Evolutionary conservation across 1,284 basidiomycete species (phyloP), one percentile per base, ranked within the genome.

Genomic region (Ceratobasidium sp.): DNA sequence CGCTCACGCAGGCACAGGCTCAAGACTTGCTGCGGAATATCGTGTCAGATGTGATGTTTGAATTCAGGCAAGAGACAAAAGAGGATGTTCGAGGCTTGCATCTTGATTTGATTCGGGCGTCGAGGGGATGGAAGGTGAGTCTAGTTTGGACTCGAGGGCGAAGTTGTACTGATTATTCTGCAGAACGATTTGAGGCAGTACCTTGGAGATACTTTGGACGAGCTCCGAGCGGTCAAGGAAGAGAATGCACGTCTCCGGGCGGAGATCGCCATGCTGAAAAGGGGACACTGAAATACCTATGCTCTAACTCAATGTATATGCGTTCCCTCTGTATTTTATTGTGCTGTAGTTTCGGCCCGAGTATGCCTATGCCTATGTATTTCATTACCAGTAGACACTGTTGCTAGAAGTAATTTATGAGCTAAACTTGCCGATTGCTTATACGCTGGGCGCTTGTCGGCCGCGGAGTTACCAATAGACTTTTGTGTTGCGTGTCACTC

Each of bases 61-160:
- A 91, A 76, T 89, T 86, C 77, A 87, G 87, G 76, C 82, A 83
- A 75, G 88, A 91, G 79, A 86, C 86, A 36, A 84, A 84, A 76
- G 81, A 84, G 33, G 87, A 90, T 81, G 86, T 91, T 84, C 83
- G 85, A 77, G 88, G 88, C 5, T 78, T 92, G 73, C 90, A 92
- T 78, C 77, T 92, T 74, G 90, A 92, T 77, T 77, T 92, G 71
- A 81, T 92, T 36, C 82, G 85, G 70, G 87, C 91, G 86, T 88
- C 88, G 1, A 81, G 87, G 42, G 84, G 84, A 25, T 85, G 83
- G 84, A 80, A 82, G 75, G 75, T 76, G 44, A 38, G 71, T 42
- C n/a, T 25, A 7, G 21, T 44, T 44, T 14, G 16, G 16, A 28
- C 18, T 74, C 25, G 40, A 21, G 40, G 18, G 48, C 23, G 5